Evolutionary conservation across 192 early-diverging fungal genomes (phyloP).

Genomic region (Nowakowskiella sp.): DNA sequence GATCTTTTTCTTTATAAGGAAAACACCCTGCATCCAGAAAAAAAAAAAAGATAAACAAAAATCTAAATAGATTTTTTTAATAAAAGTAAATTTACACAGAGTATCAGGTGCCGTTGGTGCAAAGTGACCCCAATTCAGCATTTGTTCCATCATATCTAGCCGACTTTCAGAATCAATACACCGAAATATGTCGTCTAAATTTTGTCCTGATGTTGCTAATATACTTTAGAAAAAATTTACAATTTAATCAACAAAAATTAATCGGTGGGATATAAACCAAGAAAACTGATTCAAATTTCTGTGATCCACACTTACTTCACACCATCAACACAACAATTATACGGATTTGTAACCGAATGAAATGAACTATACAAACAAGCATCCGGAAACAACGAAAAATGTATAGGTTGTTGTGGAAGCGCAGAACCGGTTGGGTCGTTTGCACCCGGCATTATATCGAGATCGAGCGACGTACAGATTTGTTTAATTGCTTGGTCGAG

Average conservation of each 20-base stretch:
- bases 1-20: constrained; percentile 79
- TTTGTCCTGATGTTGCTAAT: constrained; percentile 80
- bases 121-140: constrained; percentile 77
- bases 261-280: not conserved
- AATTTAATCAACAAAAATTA: not conserved
- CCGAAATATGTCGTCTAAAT: constrained; percentile 73
- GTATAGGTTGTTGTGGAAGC: constrained; percentile 84
- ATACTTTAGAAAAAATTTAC: constrained; percentile 33
- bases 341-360: constrained; percentile 71
- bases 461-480: constrained; percentile 50
- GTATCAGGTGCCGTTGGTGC: constrained; percentile 94
- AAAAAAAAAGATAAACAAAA: not conserved
- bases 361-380: constrained; percentile 56
- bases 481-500: constrained; percentile 30
- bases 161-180: constrained; percentile 52
- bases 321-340: constrained; percentile 58
- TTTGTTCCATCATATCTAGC: constrained; percentile 62
- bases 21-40: constrained; percentile 62
- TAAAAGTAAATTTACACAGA: constrained; percentile 52
- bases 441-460: constrained; percentile 76
- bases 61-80: too few relatives aligned
- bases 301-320: constrained; percentile 32
- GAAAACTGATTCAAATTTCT: not conserved
- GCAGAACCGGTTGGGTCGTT: constrained; percentile 67
- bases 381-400: constrained; percentile 59